Base-by-base conservation (phyloP, 129 eudicot species). In the Pseudognaphalium luteoalbum region DNA sequence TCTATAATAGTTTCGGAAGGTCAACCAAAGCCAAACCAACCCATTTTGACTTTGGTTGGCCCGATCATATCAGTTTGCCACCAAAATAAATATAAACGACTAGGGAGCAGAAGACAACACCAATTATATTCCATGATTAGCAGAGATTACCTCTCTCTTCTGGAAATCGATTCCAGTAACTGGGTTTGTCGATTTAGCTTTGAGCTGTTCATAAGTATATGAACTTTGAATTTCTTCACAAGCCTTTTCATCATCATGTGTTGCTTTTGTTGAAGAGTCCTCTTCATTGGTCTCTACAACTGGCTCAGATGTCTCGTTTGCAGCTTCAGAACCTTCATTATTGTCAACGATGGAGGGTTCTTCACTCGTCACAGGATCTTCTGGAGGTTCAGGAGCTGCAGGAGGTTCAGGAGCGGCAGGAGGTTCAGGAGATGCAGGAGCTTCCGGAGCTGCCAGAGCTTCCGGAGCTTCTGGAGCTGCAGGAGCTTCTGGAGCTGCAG, bases 161-260 rank as follows among this genome's bases (percentile, higher is more conserved):
- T 92, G 87, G 57, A 84, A 92, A 81, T 92, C 93, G 59, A 92
- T 92, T 77, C 93, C 96, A 7, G 91, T 87, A 61, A 86, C 89
- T 1, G 93, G 97, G 63, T 92, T 87, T 4, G 83, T 86, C 35
- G 97, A 92, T 83, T 86, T 85, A 68, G 96, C 69, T 68, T 28
- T 89, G 84, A 89, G 82, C 69, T 78, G 88, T 4, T 91, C 96
- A 73, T 87, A 94, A 68, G 63, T 87, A 47, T 85, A 93, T 64
- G 91, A 78, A 74, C 75, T 82, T 77, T 87, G 98, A 78, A 30
- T 63, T 68, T 78, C 76, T 66, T 66, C 91, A 82, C 79, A 59
- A 56, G 41, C 63, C 78, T 73, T 84, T 47, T 89, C 94, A 20
- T 83, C 83, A 70, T 85, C 87, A 37, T 82, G 77, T 39, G 81